Evolutionary conservation across 2,329 filamentous ascomycete genomes (phyloP).

Genomic region (Rutstroemia sydowiana): DNA sequence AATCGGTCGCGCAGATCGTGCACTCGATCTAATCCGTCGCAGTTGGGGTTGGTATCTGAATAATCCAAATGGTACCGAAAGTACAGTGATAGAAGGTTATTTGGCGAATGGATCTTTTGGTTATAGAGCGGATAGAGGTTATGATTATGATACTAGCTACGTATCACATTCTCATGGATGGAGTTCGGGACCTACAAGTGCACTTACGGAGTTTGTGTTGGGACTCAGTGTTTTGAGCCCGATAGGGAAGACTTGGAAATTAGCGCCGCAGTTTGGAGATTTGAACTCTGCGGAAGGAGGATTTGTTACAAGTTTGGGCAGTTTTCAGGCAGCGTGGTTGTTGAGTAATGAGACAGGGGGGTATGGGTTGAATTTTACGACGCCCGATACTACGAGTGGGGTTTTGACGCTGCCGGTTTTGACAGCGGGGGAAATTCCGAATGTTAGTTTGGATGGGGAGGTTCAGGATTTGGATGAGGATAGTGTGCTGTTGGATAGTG

Average conservation of each 20-base stretch:
- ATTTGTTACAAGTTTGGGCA: conserved; percentile 34
- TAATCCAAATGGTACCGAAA: conserved; percentile 48
- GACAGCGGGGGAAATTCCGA: conserved; percentile 5
- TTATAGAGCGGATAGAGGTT: conserved; percentile 47
- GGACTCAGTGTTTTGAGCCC: conserved; percentile 34
- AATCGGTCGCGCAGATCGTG: conserved; percentile 40
- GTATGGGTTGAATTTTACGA: conserved; percentile 12
- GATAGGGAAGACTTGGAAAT: conserved; percentile 31
- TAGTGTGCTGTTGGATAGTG: too few relatives aligned
- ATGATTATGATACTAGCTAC: conserved; percentile 36
- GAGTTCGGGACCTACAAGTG: conserved; percentile 40
- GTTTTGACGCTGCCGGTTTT: conserved; percentile 9
- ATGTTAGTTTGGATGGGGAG: conserved; percentile 12
- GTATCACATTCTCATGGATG: conserved; percentile 43
- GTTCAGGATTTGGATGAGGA: too few relatives aligned
- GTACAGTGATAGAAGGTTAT: conserved; percentile 53
- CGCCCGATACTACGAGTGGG: conserved; percentile 14
- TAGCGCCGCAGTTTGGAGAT: conserved; percentile 37
- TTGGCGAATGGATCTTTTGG: conserved; percentile 47
- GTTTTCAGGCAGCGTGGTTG: conserved; percentile 31
- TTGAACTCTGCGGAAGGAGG: conserved; percentile 34
- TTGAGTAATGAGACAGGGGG: conserved; percentile 17
- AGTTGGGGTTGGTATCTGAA: conserved; percentile 56
- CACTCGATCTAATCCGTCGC: conserved; percentile 47
- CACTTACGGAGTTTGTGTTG: conserved; percentile 37